Base-by-base conservation (phyloP, 148 eudicot species). In the Rhododendron mucronatum region DNA sequence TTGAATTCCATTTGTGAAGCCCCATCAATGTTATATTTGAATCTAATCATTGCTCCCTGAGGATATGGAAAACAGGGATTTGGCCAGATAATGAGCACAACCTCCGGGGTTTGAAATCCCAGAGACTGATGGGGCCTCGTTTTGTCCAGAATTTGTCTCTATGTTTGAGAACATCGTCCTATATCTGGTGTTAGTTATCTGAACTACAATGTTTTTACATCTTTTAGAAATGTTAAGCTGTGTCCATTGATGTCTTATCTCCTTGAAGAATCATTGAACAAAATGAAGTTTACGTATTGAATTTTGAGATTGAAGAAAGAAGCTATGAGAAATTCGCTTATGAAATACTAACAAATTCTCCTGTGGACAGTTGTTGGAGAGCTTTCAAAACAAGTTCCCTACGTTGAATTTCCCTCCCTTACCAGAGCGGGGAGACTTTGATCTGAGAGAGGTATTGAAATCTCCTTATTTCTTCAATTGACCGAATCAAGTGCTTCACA, bases 371-470 rank as follows among this genome's bases (percentile, higher is more conserved):
- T 92, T 97, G 85, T 84, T 93, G 91, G 89, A 93, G 55, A 91
- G 93, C 89, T 97, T 97, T 86, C 92, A 95, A 73, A 78, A 88
- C 86, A 90, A 93, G 9, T 94, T 95, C 88, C 99, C 98, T 0
- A 47, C 87, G 0, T 88, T 94, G 76, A 63, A 89, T 48, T 97
- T 97, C 86, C 99, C 99, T 73, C 93, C 99, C 21, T 91, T 95
- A 44, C 99, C 99, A 1, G 98, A 94, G 86, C 95, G 99, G 73
- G 99, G 99, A 74, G 96, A 97, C 84, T 97, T 97, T 53, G 92
- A 97, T 88, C 88, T 97, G 67, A 91, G 88, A 79, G 98, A 97
- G 89, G 99, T 97, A 81, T 81, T 94, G 28, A 81, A 91, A 53
- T 95, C 98, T 73, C 92, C 93, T 18, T 97, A 97, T 87, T 95